These are phyloP conservation scores for Lactifluus piperatus DNA, from an alignment of 768 basidiomycete species.

Conservation along the genomic window DNA sequence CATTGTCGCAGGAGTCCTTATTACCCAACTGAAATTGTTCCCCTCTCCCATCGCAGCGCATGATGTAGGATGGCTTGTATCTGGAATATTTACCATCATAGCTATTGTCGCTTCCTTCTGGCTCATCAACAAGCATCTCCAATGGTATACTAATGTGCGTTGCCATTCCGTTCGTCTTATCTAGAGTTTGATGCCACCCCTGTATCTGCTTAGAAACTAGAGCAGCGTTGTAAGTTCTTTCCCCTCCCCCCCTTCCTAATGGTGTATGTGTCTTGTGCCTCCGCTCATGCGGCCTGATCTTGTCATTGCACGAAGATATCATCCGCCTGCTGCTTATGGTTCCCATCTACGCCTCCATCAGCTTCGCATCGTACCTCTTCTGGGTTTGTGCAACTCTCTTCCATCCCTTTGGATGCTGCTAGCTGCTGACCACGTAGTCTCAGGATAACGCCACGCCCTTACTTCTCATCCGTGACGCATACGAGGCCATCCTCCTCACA, in stretches of 20 bases:
- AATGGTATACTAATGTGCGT: constrained; percentile 62
- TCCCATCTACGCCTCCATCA: constrained; percentile 62
- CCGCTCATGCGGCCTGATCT: constrained; percentile 2
- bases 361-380: constrained; percentile 60
- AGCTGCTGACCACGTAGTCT: background rate
- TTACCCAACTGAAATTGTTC: background rate
- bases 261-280: background rate
- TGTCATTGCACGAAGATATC: constrained; percentile 40
- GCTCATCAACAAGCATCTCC: constrained; percentile 66
- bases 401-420: background rate
- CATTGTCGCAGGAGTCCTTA: background rate
- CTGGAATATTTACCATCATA: constrained; percentile 48
- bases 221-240: constrained; percentile 49
- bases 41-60: constrained; percentile 34
- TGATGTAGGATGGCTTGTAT: constrained; percentile 65
- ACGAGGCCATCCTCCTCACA: constrained; percentile 68
- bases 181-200: background rate
- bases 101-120: constrained; percentile 54
- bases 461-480: constrained; percentile 61
- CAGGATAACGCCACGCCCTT: constrained; percentile 62
- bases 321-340: constrained; percentile 73
- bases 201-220: constrained; percentile 42
- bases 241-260: no score
- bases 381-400: constrained; percentile 38
- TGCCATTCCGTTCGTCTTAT: background rate